Evolutionary conservation across 2,329 filamentous ascomycete genomes (phyloP).

Genomic region (Hypoxylon rubiginosum): DNA sequence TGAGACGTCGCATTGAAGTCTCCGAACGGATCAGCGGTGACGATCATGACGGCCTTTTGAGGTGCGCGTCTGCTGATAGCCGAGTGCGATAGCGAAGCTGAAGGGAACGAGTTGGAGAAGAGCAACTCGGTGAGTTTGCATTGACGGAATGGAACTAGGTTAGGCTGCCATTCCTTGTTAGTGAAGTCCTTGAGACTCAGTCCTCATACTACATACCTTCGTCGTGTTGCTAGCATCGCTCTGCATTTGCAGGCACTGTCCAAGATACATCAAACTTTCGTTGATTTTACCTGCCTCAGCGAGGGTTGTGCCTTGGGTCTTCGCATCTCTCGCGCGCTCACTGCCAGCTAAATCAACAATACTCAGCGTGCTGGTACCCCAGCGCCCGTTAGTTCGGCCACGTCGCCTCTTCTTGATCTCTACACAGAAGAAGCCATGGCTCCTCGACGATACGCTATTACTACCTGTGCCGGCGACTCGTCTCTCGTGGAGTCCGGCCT

Average conservation of each 20-base stretch:
- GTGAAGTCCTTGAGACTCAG: not conserved
- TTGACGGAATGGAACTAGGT: constrained; percentile 82
- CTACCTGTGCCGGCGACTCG: constrained; percentile 91
- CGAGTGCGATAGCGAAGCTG: constrained; percentile 62
- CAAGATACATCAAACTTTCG: constrained; percentile 97
- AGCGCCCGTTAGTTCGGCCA: constrained; percentile 67
- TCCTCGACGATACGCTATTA: constrained; percentile 92
- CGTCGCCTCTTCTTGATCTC: constrained; percentile 86
- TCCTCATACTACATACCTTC: constrained; percentile 68
- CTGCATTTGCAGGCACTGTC: constrained; percentile 96
- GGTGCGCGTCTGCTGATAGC: constrained; percentile 70
- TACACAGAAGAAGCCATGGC: constrained; percentile 95
- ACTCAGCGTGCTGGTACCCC: constrained; percentile 84
- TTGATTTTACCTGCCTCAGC: constrained; percentile 99
- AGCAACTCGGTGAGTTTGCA: constrained; percentile 88
- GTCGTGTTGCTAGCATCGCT: constrained; percentile 80
- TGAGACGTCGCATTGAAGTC: constrained; percentile 98
- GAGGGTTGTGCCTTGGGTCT: constrained; percentile 91
- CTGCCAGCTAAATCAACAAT: constrained; percentile 95
- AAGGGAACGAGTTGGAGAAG: constrained; percentile 89
- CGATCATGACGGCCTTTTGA: constrained; percentile 94
- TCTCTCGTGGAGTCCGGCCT: constrained; percentile 88
- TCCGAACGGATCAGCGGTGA: constrained; percentile 91
- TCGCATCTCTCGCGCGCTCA: constrained; percentile 91
- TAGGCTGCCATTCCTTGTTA: constrained; percentile 65